phyloP scores from a whole-genome alignment of 495 filamentous ascomycete genomes.

The Rostrohypoxylon terebratum region DNA sequence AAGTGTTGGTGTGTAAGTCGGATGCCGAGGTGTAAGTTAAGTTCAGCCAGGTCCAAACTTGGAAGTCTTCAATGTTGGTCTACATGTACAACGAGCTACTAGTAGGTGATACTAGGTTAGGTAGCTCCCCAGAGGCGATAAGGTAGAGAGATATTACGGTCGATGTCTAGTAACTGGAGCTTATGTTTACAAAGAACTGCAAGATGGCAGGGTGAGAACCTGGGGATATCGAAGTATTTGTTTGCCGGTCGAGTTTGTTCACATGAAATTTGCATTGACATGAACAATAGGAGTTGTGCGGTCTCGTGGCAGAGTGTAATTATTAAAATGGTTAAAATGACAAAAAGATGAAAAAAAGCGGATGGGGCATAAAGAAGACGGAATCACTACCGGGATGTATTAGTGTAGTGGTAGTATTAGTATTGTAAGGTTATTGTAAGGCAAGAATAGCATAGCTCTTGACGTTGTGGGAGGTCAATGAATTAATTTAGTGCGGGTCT shows the following conservation, averaged over 20 bases:
- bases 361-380: slow-evolving; percentile 18
- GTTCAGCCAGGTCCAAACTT: not conserved
- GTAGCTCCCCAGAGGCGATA: slow-evolving; percentile 20
- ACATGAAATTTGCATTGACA: slow-evolving; percentile 29
- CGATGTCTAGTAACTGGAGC: slow-evolving; percentile 28
- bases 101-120: no score
- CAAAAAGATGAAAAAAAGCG: slow-evolving; percentile 35
- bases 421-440: slow-evolving; percentile 6
- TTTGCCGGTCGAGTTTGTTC: slow-evolving; percentile 22
- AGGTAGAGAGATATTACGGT: slow-evolving; percentile 12
- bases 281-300: slow-evolving; percentile 17
- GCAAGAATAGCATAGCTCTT: slow-evolving; percentile 7
- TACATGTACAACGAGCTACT: slow-evolving; percentile 26
- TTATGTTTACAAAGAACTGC: slow-evolving; percentile 23
- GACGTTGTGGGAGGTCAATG: slow-evolving; percentile 35
- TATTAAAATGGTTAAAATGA: slow-evolving; percentile 40
- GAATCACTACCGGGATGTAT: not conserved
- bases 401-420: not conserved
- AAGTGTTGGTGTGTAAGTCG: not conserved
- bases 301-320: slow-evolving; percentile 30
- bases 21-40: slow-evolving; percentile 30
- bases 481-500: slow-evolving; percentile 42
- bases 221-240: slow-evolving; percentile 5
- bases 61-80: not conserved
- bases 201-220: not conserved